phyloP scores from a whole-genome alignment of 1,284 basidiomycete genomes.

The Sphagnurus paluster region DNA sequence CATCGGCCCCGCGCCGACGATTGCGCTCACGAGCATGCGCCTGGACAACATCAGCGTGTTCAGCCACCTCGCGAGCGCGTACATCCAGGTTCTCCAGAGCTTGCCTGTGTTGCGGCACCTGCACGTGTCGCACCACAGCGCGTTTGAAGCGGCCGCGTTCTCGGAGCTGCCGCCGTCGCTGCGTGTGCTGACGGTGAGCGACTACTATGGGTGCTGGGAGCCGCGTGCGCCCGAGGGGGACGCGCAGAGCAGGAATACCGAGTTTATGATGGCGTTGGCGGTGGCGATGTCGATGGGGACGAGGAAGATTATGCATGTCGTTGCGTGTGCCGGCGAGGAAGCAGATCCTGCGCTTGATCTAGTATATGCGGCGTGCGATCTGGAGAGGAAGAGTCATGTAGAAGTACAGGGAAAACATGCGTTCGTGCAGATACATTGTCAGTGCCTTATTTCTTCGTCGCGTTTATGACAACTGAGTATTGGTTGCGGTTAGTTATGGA shows the following conservation, averaged over 20 bases:
- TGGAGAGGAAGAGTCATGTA: not conserved
- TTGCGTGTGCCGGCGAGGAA: conserved; percentile 10
- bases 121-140: conserved; percentile 26
- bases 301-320: conserved; percentile 10
- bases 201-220: conserved; percentile 27
- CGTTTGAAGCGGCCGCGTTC: conserved; percentile 22
- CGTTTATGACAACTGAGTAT: not conserved
- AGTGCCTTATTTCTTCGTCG: not conserved
- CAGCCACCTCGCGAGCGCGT: conserved; percentile 21
- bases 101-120: conserved; percentile 22
- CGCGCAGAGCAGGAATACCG: conserved; percentile 11
- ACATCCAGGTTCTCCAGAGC: conserved; percentile 23
- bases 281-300: conserved; percentile 13
- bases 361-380: conserved; percentile 4
- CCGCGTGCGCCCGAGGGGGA: conserved; percentile 3
- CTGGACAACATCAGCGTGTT: conserved; percentile 29
- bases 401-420: conserved; percentile 5
- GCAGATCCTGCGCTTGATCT: not conserved
- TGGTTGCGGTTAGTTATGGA: not conserved
- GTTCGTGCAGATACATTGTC: conserved; percentile 13
- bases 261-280: conserved; percentile 20
- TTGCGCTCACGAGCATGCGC: conserved; percentile 20
- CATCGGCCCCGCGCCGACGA: conserved; percentile 7
- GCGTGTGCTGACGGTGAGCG: conserved; percentile 18
- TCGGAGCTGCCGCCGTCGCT: conserved; percentile 21